Conservation (phyloP, 176 grass and related monocot genomes). For the Metroxylon sagu region DNA sequence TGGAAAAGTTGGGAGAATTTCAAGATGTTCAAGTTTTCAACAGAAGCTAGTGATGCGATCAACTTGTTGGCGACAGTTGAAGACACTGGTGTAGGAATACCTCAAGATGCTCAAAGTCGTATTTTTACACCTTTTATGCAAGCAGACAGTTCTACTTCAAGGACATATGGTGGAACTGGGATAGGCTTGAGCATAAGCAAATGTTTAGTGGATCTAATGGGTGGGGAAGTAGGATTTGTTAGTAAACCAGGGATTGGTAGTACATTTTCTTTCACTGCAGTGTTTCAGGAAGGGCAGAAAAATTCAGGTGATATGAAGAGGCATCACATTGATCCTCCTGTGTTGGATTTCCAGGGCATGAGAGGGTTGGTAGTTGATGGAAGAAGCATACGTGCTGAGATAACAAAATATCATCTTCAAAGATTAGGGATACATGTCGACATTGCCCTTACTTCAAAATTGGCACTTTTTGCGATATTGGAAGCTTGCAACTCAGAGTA, state of each 20-base stretch:
- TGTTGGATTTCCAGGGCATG: constrained; percentile 58
- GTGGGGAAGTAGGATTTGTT: constrained; percentile 38
- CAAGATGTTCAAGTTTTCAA: constrained; percentile 29
- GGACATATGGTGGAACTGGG: constrained; percentile 70
- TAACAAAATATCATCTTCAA: constrained; percentile 54
- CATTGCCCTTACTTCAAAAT: constrained; percentile 33
- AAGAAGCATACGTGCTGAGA: constrained; percentile 39
- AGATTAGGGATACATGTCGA: constrained; percentile 47
- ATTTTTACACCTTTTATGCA: constrained; percentile 86
- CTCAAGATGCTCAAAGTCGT: constrained; percentile 41
- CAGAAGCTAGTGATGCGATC: constrained; percentile 20
- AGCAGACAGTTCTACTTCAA: constrained; percentile 68
- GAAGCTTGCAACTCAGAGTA: constrained; percentile 58
- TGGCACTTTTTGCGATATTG: constrained; percentile 37
- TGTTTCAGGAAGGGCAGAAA: constrained; percentile 33
- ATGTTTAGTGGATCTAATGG: constrained; percentile 61
- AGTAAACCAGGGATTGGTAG: constrained; percentile 46
- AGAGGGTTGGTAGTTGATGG: constrained; percentile 60
- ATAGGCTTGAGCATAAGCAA: constrained; percentile 85
- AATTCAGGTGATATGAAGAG: constrained; percentile 40
- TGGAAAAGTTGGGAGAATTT: constrained; percentile 41
- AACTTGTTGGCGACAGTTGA: constrained; percentile 58
- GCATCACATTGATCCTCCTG: constrained; percentile 34
- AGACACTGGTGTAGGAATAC: constrained; percentile 77
- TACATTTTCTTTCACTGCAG: constrained; percentile 75